A percentile compares a stretch with the other conserved stretches of the same genome.
phyloP scores from a whole-genome alignment of 768 basidiomycete species.

The Asterophora parasitica region DNA sequence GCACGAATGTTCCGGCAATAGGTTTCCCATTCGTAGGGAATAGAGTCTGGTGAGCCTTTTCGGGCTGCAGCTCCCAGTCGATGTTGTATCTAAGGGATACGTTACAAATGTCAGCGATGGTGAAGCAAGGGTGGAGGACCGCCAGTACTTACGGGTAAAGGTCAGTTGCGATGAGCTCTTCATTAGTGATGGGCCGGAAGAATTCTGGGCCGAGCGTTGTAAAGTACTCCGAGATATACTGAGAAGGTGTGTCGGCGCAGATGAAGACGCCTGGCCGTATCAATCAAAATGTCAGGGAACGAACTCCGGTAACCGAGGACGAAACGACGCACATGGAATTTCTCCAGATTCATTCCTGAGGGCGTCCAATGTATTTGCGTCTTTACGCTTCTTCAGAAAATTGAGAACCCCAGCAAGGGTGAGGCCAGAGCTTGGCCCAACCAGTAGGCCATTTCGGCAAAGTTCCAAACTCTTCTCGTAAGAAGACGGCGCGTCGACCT shows the following conservation, averaged over 20 bases:
- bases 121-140: no score
- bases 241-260: constrained; percentile 22
- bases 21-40: not conserved
- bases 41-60: constrained; percentile 13
- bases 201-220: constrained; percentile 18
- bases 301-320: not conserved
- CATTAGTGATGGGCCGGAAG: constrained; percentile 17
- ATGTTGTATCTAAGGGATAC: constrained; percentile 16
- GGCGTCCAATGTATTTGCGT: constrained; percentile 11
- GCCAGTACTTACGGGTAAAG: constrained; percentile 13
- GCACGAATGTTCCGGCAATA: constrained; percentile 3
- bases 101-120: not conserved
- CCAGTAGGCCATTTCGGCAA: constrained; percentile 20
- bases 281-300: not conserved
- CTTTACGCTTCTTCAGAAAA: constrained; percentile 18
- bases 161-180: constrained; percentile 20
- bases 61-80: constrained; percentile 20
- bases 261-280: constrained; percentile 18
- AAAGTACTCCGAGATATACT: constrained; percentile 22
- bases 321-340: constrained; percentile 15
- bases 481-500: constrained; percentile 17
- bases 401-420: constrained; percentile 20
- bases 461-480: constrained; percentile 21
- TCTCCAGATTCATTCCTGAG: constrained; percentile 16
- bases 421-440: constrained; percentile 20